Percentiles rank a stretch among this genome's conserved stretches.
phyloP scores from a whole-genome alignment of 371 early-diverging fungal species.

The Rhizopus microsporus region DNA sequence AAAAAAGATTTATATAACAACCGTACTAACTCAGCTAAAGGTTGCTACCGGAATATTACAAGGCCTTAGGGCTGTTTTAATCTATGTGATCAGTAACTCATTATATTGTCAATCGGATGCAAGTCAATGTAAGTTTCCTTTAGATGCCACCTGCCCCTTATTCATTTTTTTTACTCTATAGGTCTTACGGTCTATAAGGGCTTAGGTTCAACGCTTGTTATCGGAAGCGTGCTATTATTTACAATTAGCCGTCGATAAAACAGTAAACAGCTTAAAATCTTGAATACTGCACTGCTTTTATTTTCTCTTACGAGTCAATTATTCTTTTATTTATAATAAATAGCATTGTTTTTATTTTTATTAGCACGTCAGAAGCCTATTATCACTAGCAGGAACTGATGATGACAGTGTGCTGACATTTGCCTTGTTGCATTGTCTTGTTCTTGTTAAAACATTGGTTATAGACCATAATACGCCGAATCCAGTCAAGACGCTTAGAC shows the following conservation, averaged over 20 bases:
- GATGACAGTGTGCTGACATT: too few relatives aligned
- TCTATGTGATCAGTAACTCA: constrained; percentile 65
- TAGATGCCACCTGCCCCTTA: neutral
- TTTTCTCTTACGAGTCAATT: too few relatives aligned
- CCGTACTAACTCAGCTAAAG: constrained; percentile 22
- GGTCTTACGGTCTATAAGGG: constrained; percentile 48
- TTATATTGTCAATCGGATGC: constrained; percentile 63
- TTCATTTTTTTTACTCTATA: neutral
- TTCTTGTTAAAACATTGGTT: constrained; percentile 1
- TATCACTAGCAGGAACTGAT: too few relatives aligned
- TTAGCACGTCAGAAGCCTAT: too few relatives aligned
- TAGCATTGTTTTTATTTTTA: too few relatives aligned
- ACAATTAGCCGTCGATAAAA: constrained; percentile 21
- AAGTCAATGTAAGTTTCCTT: constrained; percentile 58
- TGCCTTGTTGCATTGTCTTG: neutral
- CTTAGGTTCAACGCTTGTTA: constrained; percentile 38
- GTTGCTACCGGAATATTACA: constrained; percentile 66
- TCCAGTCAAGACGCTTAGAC: neutral
- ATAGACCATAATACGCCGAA: constrained; percentile 1
- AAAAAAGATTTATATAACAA: constrained; percentile 12
- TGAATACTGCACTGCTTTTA: too few relatives aligned
- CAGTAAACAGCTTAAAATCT: too few relatives aligned
- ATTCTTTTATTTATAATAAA: too few relatives aligned
- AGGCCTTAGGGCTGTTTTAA: constrained; percentile 67
- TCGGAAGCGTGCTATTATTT: constrained; percentile 52